Evolutionary conservation across 2,329 filamentous ascomycete genomes (phyloP), one percentile per base, ranked within the genome.

Genomic region (Aspergillus melleus): DNA sequence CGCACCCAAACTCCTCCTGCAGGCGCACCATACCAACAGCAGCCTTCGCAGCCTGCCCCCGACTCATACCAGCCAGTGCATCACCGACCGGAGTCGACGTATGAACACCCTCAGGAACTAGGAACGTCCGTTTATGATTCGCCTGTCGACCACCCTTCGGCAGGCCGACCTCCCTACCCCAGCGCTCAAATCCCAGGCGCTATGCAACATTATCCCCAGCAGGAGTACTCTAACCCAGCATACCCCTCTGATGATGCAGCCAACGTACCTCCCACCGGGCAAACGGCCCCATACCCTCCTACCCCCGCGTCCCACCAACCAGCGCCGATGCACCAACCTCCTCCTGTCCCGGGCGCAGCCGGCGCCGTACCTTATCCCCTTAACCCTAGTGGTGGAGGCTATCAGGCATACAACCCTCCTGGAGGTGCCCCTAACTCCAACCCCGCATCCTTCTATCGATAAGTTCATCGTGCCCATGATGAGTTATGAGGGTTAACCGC

Each of bases 51-150:
- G 60, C 81, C 85, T 4, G 82, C 80, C 20, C 77, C 74, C 57
- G 75, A 78, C 57, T 49, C 82, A 74, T 73, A 81, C 75, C 74
- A 70, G 55, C 61, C 76, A 50, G 66, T 72, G 24, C 74, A 79
- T 58, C 85, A 85, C 58, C 85, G 84, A 16, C 88, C 87, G 3
- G 84, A 88, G 69, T 89, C 86, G 73, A 89, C 86, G 11, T 90
- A 89, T 67, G 87, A 88, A 29, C 85, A 86, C 64, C 87, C 90
- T 0, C 90, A 93, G 75, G 90, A 94, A 76, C 80, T 94, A 51
- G 88, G 90, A 26, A 92, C 90, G 0, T 90, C 89, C 1, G 86
- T 86, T 10, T 93, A 92, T 70, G 89, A 92, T 74, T 90, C 89
- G 3, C 90, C 90, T 47, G 83, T 90, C 44, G 85, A 78, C 19